Conservation (phyloP, 2,329 filamentous ascomycete species). For the Apiospora pterosperma region DNA sequence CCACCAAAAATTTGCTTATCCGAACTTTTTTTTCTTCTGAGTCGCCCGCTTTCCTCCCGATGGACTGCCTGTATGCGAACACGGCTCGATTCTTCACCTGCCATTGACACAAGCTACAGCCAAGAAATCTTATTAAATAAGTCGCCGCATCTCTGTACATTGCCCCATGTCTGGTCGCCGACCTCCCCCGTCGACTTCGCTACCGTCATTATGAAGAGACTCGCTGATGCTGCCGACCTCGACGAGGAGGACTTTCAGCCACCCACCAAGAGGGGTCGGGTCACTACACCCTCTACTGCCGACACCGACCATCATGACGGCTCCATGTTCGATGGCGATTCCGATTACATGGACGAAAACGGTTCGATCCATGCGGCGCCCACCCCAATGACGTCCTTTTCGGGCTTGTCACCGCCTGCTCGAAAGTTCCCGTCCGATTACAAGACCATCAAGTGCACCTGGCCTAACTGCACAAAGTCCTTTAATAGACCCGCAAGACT, state of each 20-base stretch:
- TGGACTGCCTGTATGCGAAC: not conserved
- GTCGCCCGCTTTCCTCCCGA: not conserved
- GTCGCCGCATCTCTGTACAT: not conserved
- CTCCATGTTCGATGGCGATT: conserved; percentile 4
- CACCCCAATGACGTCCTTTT: conserved; percentile 48
- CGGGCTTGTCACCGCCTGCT: conserved; percentile 32
- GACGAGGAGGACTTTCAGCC: not conserved
- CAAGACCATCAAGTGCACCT: conserved; percentile 76
- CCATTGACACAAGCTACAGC: not conserved
- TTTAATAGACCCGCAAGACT: conserved; percentile 86
- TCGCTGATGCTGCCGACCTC: conserved; percentile 3
- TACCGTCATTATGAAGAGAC: conserved; percentile 18
- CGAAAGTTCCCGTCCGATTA: conserved; percentile 63
- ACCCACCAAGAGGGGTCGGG: conserved; percentile 2
- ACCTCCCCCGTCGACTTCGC: not conserved
- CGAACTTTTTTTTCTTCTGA: not conserved
- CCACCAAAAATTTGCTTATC: conserved; percentile 3
- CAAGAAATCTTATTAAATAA: not conserved
- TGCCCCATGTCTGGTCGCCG: not conserved
- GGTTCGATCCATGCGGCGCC: conserved; percentile 20
- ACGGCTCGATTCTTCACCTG: not conserved
- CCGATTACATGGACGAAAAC: conserved; percentile 11
- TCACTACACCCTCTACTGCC: conserved; percentile 1
- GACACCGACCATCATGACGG: conserved; percentile 4
- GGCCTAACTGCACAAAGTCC: conserved; percentile 70